phyloP scores from a whole-genome alignment of 768 basidiomycete genomes.

The Crepidotus variabilis region DNA sequence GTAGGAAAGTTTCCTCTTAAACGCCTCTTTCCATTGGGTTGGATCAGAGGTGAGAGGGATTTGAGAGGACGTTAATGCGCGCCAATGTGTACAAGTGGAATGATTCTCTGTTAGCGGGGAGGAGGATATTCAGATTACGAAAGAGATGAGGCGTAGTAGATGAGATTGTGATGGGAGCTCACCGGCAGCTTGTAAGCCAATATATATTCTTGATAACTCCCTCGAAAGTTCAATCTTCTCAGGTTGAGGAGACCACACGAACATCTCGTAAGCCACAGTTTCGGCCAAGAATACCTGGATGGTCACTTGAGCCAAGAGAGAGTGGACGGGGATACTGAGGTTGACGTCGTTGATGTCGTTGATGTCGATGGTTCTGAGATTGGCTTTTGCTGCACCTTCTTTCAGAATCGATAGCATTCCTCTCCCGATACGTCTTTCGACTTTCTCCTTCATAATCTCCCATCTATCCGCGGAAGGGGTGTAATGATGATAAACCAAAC shows the following conservation, averaged over 20 bases:
- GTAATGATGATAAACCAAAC: no score
- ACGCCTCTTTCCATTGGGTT: slow-evolving; percentile 9
- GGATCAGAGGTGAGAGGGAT: slow-evolving; percentile 15
- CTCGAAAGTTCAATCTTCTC: not conserved
- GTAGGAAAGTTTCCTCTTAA: slow-evolving; percentile 1
- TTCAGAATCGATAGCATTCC: no score
- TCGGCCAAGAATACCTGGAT: not conserved
- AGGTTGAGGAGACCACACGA: not conserved
- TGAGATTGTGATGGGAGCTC: not conserved
- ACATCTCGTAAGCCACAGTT: not conserved
- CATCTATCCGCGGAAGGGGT: no score
- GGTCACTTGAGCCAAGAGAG: not conserved
- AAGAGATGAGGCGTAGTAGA: no score
- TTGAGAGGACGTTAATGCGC: slow-evolving; percentile 17
- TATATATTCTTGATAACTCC: slow-evolving; percentile 9
- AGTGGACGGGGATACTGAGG: not conserved
- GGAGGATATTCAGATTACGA: no score
- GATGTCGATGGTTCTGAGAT: no score
- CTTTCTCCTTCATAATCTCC: no score
- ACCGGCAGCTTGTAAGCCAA: slow-evolving; percentile 15
- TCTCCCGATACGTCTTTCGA: no score
- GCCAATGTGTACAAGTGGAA: slow-evolving; percentile 20
- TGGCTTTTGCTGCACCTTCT: no score
- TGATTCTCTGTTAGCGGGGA: slow-evolving; percentile 14
- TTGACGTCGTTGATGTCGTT: no score